Evolutionary conservation across 1,139 yeast genomes (phyloP).

Genomic region (Diutina neorugosa): DNA sequence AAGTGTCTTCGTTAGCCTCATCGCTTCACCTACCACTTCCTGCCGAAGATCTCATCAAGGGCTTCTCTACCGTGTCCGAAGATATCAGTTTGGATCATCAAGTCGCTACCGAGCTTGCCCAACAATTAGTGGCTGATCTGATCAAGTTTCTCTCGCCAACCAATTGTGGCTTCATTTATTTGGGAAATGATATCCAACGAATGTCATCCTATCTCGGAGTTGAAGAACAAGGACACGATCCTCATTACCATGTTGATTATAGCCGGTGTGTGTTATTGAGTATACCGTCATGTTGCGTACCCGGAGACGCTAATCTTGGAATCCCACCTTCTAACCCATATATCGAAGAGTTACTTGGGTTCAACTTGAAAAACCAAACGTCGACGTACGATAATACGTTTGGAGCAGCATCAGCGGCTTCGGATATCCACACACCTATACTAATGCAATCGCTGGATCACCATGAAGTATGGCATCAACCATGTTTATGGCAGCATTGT

Average conservation of each 20-base stretch:
- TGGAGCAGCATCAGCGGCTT: slow-evolving; percentile 4
- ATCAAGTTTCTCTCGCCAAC: not conserved
- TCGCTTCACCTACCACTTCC: slow-evolving; percentile 16
- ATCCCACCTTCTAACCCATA: not conserved
- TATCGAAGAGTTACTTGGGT: slow-evolving; percentile 6
- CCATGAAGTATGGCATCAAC: slow-evolving; percentile 42
- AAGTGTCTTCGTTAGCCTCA: slow-evolving; percentile 34
- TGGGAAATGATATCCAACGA: not conserved
- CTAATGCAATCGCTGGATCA: slow-evolving; percentile 9
- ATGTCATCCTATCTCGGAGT: not conserved
- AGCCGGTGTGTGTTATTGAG: not conserved
- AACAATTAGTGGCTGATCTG: not conserved
- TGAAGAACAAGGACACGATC: not conserved
- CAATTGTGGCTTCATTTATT: not conserved
- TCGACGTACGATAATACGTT: slow-evolving; percentile 8
- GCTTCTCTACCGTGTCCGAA: not conserved
- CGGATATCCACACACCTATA: slow-evolving; percentile 7
- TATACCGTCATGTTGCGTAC: slow-evolving; percentile 6
- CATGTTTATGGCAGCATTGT: slow-evolving; percentile 13
- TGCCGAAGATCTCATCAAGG: not conserved
- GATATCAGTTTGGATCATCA: not conserved
- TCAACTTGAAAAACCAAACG: not conserved
- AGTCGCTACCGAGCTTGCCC: not conserved
- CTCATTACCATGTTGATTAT: not conserved
- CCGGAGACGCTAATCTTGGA: not conserved